Evolutionary conservation across 2,329 filamentous ascomycete species (phyloP), one percentile per base, ranked within the genome.

Genomic region (Orbilia oligospora): DNA sequence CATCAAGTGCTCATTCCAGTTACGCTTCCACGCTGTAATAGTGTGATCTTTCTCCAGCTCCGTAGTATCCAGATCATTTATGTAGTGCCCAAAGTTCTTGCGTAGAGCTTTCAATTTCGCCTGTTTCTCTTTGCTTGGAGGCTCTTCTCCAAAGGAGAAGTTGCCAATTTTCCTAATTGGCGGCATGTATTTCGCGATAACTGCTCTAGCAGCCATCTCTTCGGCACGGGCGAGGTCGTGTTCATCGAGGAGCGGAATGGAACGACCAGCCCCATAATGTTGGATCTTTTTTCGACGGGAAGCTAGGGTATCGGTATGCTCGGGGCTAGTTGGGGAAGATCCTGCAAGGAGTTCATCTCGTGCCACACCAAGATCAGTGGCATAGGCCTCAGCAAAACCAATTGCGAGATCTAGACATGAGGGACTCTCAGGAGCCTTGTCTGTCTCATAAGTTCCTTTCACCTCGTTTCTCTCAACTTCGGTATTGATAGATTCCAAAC

Each of bases 331-430:
- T 16, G 2, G 18, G 10, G n/a, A 27, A 41, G 27, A 18, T n/a
- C 56, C 24, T 38, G 53, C n/a, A 1, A 3, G 18, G 18, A 18
- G 1, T 33, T 41, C 6, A 18, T 30, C n/a, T 63, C n/a, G 22
- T 1, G 9, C 46, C 20, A 55, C 5, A 9, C 36, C 14, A 24
- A 61, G 18, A n/a, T 61, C 20, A 9, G 56, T 61, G 36, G 36
- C 36, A 27, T 44, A 41, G 1, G 71, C 64, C 16, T 64, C 46
- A 3, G 64, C 71, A 46, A 63, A 69, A 6, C 18, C 18, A n/a
- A 46, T 14, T 14, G 10, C 24, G 22, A 68, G n/a, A 12, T 46
- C 20, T 44, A 2, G 64, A n/a, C n/a, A n/a, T n/a, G 9, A 20
- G n/a, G 53, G 20, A 6, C 6, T 22, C 1, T 56, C 20, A 12